Percentiles rank a stretch among this genome's conserved stretches.
Evolutionary conservation across 2,329 filamentous ascomycete genomes (phyloP).

Genomic region (Aspergillus transmontanensis): DNA sequence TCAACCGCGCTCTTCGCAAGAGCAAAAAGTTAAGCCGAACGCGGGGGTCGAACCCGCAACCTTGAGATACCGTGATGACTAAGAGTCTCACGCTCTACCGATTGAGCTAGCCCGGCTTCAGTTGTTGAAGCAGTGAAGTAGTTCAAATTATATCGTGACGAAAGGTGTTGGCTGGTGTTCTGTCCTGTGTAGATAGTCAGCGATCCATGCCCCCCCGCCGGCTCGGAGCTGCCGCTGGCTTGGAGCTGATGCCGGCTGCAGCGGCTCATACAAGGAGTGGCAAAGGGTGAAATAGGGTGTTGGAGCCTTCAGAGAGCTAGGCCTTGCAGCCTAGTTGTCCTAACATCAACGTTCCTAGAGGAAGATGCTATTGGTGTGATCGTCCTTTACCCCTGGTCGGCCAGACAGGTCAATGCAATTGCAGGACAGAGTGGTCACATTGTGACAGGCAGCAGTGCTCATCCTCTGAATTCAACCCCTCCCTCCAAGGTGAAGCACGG

Average conservation of each 20-base stretch:
- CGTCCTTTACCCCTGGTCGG: not conserved
- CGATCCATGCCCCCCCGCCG: not conserved
- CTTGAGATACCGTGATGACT: conserved; percentile 33
- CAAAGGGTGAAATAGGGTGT: not conserved
- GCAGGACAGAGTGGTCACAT: not conserved
- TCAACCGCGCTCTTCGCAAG: not conserved
- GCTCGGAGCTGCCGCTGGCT: not conserved
- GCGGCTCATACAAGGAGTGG: not conserved
- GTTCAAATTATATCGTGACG: not conserved
- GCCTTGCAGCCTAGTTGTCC: not conserved
- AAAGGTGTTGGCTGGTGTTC: not conserved
- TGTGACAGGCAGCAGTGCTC: not conserved
- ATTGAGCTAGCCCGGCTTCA: conserved; percentile 52
- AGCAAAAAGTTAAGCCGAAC: conserved; percentile 37
- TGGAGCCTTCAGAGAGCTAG: not conserved
- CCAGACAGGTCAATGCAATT: not conserved
- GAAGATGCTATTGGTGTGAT: not conserved
- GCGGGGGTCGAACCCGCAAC: conserved; percentile 48
- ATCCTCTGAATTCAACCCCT: not conserved
- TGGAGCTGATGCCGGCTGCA: not conserved
- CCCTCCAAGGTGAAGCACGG: not conserved
- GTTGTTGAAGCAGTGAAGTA: not conserved
- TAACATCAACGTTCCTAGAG: not conserved
- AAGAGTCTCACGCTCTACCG: conserved; percentile 54
- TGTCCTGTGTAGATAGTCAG: not conserved